Percentiles rank a stretch among this genome's conserved stretches.
phyloP scores from a whole-genome alignment of 805 yeast genomes.

The Cephaloascus fragrans region DNA sequence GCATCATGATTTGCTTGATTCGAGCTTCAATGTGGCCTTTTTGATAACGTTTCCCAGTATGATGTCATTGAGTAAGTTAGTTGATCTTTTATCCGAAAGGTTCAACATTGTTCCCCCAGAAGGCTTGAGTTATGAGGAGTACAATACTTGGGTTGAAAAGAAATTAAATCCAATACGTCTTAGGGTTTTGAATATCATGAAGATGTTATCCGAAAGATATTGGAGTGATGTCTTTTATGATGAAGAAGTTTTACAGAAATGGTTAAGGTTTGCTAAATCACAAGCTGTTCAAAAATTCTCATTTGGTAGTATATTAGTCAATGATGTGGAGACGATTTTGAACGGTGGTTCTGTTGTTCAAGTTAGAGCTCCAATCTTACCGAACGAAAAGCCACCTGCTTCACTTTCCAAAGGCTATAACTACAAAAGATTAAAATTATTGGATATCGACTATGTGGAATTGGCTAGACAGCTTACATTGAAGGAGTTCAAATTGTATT shows the following conservation, averaged over 20 bases:
- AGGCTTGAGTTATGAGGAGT: conserved; percentile 76
- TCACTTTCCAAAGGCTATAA: conserved; percentile 25
- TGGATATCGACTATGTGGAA: conserved; percentile 64
- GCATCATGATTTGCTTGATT: conserved; percentile 55
- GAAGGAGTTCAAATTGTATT: conserved; percentile 61
- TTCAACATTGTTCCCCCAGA: conserved; percentile 77
- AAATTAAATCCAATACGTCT: conserved; percentile 60
- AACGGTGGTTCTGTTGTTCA: conserved; percentile 19
- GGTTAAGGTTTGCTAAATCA: conserved; percentile 19
- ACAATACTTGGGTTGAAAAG: conserved; percentile 62
- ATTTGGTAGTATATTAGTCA: conserved; percentile 17
- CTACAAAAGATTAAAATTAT: conserved; percentile 33
- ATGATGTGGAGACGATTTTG: conserved; percentile 14
- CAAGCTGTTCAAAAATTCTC: conserved; percentile 15
- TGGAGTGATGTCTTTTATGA: conserved; percentile 60
- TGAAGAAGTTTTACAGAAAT: conserved; percentile 23
- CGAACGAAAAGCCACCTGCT: conserved; percentile 26
- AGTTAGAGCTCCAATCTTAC: conserved; percentile 18
- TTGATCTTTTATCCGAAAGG: conserved; percentile 49
- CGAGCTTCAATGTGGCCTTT: conserved; percentile 58
- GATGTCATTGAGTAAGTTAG: conserved; percentile 53
- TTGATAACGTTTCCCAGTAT: conserved; percentile 70
- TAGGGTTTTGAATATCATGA: conserved; percentile 59
- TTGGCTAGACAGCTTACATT: conserved; percentile 80
- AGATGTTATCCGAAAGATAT: conserved; percentile 52